A percentile compares a stretch with the other conserved stretches of the same genome.
These are phyloP conservation scores for Aspergillus biplanus DNA, from an alignment of 495 filamentous ascomycete species.

Conservation along the genomic window DNA sequence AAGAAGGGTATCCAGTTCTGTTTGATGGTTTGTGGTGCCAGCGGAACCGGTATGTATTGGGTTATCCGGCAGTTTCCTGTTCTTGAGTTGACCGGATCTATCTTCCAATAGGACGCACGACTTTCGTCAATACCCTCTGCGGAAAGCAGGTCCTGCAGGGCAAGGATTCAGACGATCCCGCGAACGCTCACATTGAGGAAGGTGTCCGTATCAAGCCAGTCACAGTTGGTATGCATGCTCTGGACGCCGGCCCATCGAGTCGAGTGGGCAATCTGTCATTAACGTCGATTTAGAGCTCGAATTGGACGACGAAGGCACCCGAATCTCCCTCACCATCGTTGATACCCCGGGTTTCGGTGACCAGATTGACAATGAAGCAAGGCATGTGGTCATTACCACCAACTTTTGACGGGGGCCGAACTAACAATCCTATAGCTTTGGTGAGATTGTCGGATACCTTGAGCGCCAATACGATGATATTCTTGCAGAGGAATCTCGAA, in stretches of 20 bases:
- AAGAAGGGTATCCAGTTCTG: constrained; percentile 99
- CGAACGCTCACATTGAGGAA: constrained; percentile 89
- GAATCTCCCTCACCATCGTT: constrained; percentile 96
- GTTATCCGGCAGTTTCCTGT: constrained; percentile 6
- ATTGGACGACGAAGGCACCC: constrained; percentile 96
- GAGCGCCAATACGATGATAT: constrained; percentile 99
- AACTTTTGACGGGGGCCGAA: constrained; percentile 4
- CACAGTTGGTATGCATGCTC: constrained; percentile 78
- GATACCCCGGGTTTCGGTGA: constrained; percentile 99
- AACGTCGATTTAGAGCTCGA: constrained; percentile 72
- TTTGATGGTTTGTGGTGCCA: constrained; percentile 99
- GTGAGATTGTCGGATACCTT: constrained; percentile 95
- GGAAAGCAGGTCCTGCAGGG: constrained; percentile 85
- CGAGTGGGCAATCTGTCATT: constrained; percentile 1
- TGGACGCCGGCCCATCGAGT: not conserved
- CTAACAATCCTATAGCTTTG: constrained; percentile 67
- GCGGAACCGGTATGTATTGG: constrained; percentile 81
- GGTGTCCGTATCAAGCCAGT: constrained; percentile 97
- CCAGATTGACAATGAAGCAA: constrained; percentile 98
- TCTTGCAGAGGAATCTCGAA: constrained; percentile 97
- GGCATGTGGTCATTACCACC: constrained; percentile 55
- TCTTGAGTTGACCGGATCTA: constrained; percentile 36
- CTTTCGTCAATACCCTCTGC: constrained; percentile 99
- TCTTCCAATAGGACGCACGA: constrained; percentile 76
- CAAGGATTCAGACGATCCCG: constrained; percentile 90